These are phyloP conservation scores for Rhizoclosmatium sp. DNA, from an alignment of 192 early-diverging fungal genomes.

Conservation along the genomic window DNA sequence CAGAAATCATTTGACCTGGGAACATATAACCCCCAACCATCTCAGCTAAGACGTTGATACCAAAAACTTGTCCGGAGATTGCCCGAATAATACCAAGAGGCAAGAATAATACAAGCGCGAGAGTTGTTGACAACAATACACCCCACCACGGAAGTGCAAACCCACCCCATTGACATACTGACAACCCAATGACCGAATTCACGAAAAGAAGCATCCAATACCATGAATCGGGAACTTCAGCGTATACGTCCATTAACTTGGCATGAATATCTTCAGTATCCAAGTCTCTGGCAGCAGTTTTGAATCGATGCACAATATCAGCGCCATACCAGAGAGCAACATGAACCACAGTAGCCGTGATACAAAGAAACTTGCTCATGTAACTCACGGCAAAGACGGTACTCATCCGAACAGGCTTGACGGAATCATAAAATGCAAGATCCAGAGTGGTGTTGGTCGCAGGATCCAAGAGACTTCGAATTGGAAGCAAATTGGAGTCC, in stretches of 20 bases:
- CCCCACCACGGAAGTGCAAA: conserved; percentile 37
- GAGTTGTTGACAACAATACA: conserved; percentile 8
- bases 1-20: conserved; percentile 81
- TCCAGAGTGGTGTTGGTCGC: conserved; percentile 27
- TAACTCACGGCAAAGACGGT: conserved; percentile 42
- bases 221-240: conserved; percentile 72
- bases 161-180: conserved; percentile 26
- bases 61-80: conserved; percentile 78
- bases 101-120: conserved; percentile 18
- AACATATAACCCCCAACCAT: conserved; percentile 82
- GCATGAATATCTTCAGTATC: conserved; percentile 66
- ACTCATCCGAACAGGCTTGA: conserved; percentile 24
- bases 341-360: conserved; percentile 66
- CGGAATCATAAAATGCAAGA: background rate
- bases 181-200: conserved; percentile 14
- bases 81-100: conserved; percentile 70
- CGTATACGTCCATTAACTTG: conserved; percentile 73
- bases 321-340: conserved; percentile 65
- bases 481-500: conserved; percentile 6
- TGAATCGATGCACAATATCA: conserved; percentile 12
- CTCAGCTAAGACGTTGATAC: conserved; percentile 87
- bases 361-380: conserved; percentile 48
- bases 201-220: conserved; percentile 57
- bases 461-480: conserved; percentile 9
- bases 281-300: conserved; percentile 22